Evolutionary conservation across 192 early-diverging fungal genomes (phyloP).

Genomic region (Chytriomyces sp.): DNA sequence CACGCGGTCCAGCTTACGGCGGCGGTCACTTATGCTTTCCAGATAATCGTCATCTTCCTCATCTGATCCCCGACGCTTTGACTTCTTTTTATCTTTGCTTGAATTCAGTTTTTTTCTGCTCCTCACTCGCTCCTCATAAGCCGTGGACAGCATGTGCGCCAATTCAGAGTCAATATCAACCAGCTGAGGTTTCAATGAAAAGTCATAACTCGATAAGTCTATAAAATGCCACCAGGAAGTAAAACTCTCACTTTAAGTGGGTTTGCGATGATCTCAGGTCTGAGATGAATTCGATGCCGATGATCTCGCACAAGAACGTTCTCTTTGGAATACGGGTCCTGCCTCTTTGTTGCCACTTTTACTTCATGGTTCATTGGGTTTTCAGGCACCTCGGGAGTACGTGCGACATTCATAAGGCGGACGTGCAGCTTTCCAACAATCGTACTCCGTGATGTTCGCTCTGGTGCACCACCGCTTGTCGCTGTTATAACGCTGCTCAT

Average conservation of each 20-base stretch:
- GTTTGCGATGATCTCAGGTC: slow-evolving; percentile 22
- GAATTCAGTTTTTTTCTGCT: slow-evolving; percentile 10
- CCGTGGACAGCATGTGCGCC: slow-evolving; percentile 30
- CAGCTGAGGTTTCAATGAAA: slow-evolving; percentile 28
- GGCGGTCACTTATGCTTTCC: slow-evolving; percentile 26
- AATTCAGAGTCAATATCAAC: slow-evolving; percentile 52
- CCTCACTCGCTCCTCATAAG: slow-evolving; percentile 38
- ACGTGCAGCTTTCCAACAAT: slow-evolving; percentile 43
- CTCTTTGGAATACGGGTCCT: slow-evolving; percentile 34
- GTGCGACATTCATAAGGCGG: slow-evolving; percentile 40
- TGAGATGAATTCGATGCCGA: slow-evolving; percentile 23
- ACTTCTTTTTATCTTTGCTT: not conserved
- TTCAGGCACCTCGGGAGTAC: not conserved
- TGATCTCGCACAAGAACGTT: slow-evolving; percentile 37
- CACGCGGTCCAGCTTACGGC: slow-evolving; percentile 34
- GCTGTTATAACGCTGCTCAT: slow-evolving; percentile 21
- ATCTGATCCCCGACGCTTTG: no score
- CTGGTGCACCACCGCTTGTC: slow-evolving; percentile 5
- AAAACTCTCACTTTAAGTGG: slow-evolving; percentile 28
- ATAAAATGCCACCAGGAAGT: not conserved
- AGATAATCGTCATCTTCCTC: slow-evolving; percentile 33
- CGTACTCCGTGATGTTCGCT: slow-evolving; percentile 4
- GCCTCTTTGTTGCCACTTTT: not conserved
- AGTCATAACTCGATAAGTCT: not conserved
- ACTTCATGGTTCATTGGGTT: not conserved